Evolutionary conservation across 2,329 filamentous ascomycete species (phyloP).

Genomic region (Hansfordia pulvinata): DNA sequence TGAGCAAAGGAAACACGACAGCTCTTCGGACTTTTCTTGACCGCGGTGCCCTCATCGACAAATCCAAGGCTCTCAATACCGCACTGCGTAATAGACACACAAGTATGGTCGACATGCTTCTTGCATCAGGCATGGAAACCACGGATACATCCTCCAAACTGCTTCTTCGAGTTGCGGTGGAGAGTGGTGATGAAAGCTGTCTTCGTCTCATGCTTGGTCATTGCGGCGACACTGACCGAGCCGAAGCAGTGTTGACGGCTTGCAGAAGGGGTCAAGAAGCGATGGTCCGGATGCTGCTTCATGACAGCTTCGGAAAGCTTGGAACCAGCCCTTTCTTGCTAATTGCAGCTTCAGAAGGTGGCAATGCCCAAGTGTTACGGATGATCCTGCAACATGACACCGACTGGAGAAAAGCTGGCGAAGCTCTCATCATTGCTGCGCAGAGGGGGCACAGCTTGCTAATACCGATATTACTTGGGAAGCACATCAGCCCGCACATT

Average conservation of each 20-base stretch:
- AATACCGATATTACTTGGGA: no score
- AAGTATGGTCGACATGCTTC: slow-evolving; percentile 2
- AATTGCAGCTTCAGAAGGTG: no score
- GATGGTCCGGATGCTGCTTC: slow-evolving; percentile 4
- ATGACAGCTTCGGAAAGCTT: no score
- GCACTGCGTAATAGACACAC: slow-evolving; percentile 2
- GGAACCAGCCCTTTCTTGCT: no score
- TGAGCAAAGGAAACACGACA: slow-evolving; percentile 5
- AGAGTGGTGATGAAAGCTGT: no score
- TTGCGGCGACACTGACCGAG: slow-evolving; percentile 4
- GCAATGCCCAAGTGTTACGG: no score
- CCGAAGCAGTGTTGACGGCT: slow-evolving; percentile 8
- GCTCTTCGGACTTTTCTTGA: slow-evolving; percentile 6
- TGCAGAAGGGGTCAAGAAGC: slow-evolving; percentile 1
- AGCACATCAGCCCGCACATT: no score
- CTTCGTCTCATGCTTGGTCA: slow-evolving; percentile 4
- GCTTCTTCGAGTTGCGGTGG: no score
- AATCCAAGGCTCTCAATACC: slow-evolving; percentile 9
- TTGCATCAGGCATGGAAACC: slow-evolving; percentile 1
- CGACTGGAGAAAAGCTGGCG: no score
- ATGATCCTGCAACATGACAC: no score
- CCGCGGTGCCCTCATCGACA: slow-evolving; percentile 3
- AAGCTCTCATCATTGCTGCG: no score
- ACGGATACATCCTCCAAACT: background rate
- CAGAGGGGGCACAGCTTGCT: no score